These are phyloP conservation scores for Lipomyces oligophaga DNA, from an alignment of 805 yeast genomes.

Conservation along the genomic window DNA sequence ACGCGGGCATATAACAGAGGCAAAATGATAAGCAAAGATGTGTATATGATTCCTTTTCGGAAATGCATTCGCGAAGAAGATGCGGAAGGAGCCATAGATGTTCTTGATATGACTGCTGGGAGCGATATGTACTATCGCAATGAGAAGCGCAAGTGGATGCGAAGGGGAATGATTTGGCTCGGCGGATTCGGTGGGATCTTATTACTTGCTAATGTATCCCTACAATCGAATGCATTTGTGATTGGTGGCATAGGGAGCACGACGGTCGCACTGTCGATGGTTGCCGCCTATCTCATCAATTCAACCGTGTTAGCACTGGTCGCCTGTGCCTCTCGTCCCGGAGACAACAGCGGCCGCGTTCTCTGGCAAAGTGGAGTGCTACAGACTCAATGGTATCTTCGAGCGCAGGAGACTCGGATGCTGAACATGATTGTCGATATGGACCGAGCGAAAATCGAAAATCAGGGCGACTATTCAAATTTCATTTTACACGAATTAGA, in stretches of 20 bases:
- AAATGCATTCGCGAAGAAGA: constrained; percentile 56
- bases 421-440: constrained; percentile 61
- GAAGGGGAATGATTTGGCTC: constrained; percentile 38
- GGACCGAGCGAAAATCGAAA: constrained; percentile 48
- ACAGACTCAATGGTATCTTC: constrained; percentile 59
- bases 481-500: constrained; percentile 36
- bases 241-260: constrained; percentile 39
- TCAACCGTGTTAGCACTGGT: constrained; percentile 48
- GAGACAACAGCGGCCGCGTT: constrained; percentile 50
- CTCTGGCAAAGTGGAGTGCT: constrained; percentile 66
- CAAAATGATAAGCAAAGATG: constrained; percentile 9
- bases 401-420: constrained; percentile 67
- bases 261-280: constrained; percentile 45
- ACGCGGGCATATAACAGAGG: constrained; percentile 6
- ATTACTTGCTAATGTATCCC: constrained; percentile 47
- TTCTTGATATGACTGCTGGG: constrained; percentile 61
- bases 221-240: constrained; percentile 40
- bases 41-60: constrained; percentile 62
- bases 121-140: constrained; percentile 47
- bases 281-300: constrained; percentile 48
- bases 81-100: constrained; percentile 51
- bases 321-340: constrained; percentile 48
- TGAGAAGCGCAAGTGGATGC: constrained; percentile 38
- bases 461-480: constrained; percentile 41
- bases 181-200: constrained; percentile 40